These are phyloP conservation scores for Umbelopsis ramanniana DNA, from an alignment of 192 early-diverging fungal genomes.

Conservation along the genomic window DNA sequence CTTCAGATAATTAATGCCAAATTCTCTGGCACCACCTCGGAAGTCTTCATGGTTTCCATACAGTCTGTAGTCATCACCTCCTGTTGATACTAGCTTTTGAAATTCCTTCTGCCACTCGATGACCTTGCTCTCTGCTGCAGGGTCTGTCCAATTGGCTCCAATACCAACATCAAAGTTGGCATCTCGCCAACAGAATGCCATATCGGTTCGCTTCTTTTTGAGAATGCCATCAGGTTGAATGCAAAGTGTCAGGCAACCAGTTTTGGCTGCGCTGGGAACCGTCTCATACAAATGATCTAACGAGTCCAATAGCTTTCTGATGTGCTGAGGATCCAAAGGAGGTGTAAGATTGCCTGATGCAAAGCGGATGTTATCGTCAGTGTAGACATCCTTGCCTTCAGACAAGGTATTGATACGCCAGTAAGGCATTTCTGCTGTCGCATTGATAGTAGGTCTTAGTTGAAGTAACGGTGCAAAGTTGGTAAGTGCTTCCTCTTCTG, in stretches of 20 bases:
- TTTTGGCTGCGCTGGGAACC: slow-evolving; percentile 9
- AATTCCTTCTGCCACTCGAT: slow-evolving; percentile 23
- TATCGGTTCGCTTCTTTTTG: slow-evolving; percentile 19
- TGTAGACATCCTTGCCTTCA: neutral
- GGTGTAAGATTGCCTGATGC: slow-evolving; percentile 25
- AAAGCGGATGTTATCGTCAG: slow-evolving; percentile 20
- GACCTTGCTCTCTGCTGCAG: neutral
- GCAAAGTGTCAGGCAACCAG: slow-evolving; percentile 1
- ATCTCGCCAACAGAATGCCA: slow-evolving; percentile 34
- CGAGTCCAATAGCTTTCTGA: neutral
- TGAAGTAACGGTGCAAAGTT: slow-evolving; percentile 28
- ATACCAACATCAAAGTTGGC: slow-evolving; percentile 30
- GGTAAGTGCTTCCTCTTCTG: slow-evolving; percentile 10
- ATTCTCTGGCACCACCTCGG: slow-evolving; percentile 25
- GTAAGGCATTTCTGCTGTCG: slow-evolving; percentile 18
- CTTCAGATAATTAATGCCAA: slow-evolving; percentile 27
- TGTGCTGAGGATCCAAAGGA: slow-evolving; percentile 15
- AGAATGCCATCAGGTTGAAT: slow-evolving; percentile 31
- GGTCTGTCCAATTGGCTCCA: slow-evolving; percentile 26
- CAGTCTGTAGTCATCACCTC: slow-evolving; percentile 25
- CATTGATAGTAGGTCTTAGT: neutral
- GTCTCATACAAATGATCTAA: slow-evolving; percentile 8
- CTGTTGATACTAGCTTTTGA: slow-evolving; percentile 6
- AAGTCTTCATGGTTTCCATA: slow-evolving; percentile 36
- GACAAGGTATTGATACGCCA: slow-evolving; percentile 24